Percentiles rank a stretch among this genome's conserved stretches.
phyloP scores from a whole-genome alignment of 1,139 yeast genomes.

The Pichia terricola region DNA sequence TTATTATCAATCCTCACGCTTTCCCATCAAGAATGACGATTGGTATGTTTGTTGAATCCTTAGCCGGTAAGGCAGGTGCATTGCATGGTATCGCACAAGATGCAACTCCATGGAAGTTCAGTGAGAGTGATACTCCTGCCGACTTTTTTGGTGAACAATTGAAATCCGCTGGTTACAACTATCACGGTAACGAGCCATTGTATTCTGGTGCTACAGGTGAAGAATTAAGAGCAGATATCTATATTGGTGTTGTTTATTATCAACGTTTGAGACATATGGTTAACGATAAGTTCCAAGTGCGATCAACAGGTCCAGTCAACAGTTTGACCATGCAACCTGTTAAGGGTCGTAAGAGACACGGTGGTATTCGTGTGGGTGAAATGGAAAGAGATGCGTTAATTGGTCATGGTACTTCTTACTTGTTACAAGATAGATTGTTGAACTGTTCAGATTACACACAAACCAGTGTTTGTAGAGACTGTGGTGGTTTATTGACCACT shows the following conservation, averaged over 20 bases:
- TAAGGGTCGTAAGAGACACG: conserved; percentile 96
- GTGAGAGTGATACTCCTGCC: conserved; percentile 91
- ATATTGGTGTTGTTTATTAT: conserved; percentile 93
- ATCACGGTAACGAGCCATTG: conserved; percentile 98
- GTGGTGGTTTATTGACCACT: conserved; percentile 87
- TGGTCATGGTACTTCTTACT: conserved; percentile 97
- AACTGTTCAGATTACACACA: conserved; percentile 96
- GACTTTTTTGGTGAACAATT: conserved; percentile 95
- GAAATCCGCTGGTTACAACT: conserved; percentile 80
- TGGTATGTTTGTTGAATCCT: conserved; percentile 97
- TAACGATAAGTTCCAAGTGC: conserved; percentile 97
- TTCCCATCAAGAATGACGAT: conserved; percentile 99
- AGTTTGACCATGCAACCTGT: conserved; percentile 98
- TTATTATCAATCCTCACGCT: conserved; percentile 96
- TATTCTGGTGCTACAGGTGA: conserved; percentile 98
- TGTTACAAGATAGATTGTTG: conserved; percentile 87
- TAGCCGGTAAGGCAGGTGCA: conserved; percentile 98
- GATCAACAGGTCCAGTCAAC: conserved; percentile 98
- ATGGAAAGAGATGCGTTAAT: conserved; percentile 99
- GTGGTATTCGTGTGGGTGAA: conserved; percentile 99
- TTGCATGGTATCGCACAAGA: conserved; percentile 97
- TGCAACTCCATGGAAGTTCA: conserved; percentile 92
- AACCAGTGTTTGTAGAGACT: conserved; percentile 77
- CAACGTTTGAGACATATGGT: conserved; percentile 99
- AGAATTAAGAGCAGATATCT: conserved; percentile 90